Conservation (phyloP, 345 rosid species). For the Sisymbrium irio region DNA sequence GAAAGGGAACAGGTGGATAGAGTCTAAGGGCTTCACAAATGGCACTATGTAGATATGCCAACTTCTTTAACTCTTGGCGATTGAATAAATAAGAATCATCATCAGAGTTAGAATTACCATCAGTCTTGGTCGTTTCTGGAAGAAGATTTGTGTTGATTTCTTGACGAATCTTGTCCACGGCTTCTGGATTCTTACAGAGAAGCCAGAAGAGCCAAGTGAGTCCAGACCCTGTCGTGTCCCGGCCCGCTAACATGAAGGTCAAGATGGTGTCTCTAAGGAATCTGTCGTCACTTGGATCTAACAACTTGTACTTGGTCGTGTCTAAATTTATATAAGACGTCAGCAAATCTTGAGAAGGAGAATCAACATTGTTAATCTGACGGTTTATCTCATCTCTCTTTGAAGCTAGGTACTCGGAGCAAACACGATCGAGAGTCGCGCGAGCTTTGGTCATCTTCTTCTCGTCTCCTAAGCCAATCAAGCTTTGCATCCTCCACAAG, state of each 20-base stretch:
- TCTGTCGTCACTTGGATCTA: conserved; percentile 33
- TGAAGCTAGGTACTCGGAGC: conserved; percentile 25
- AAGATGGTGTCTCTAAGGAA: conserved; percentile 53
- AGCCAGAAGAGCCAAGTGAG: conserved; percentile 60
- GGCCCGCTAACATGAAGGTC: conserved; percentile 55
- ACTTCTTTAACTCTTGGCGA: conserved; percentile 23
- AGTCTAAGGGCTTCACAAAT: conserved; percentile 36
- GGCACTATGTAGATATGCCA: conserved; percentile 33
- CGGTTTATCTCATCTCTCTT: conserved; percentile 36
- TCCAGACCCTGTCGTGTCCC: conserved; percentile 43
- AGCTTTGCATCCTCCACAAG: conserved; percentile 39
- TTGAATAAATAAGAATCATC: not conserved
- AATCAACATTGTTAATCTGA: not conserved
- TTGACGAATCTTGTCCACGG: conserved; percentile 38
- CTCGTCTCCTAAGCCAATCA: conserved; percentile 42
- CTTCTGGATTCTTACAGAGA: conserved; percentile 33
- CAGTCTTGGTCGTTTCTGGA: not conserved
- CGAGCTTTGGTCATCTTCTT: conserved; percentile 37
- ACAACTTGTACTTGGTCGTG: conserved; percentile 16
- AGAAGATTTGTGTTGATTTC: conserved; percentile 36
- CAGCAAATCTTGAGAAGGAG: conserved; percentile 37
- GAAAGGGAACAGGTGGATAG: conserved; percentile 39
- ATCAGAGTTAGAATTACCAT: not conserved
- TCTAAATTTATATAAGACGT: conserved; percentile 39
- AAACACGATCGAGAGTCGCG: conserved; percentile 8